Evolutionary conservation across 1,139 yeast genomes (phyloP).

Genomic region (Pichia sp.): DNA sequence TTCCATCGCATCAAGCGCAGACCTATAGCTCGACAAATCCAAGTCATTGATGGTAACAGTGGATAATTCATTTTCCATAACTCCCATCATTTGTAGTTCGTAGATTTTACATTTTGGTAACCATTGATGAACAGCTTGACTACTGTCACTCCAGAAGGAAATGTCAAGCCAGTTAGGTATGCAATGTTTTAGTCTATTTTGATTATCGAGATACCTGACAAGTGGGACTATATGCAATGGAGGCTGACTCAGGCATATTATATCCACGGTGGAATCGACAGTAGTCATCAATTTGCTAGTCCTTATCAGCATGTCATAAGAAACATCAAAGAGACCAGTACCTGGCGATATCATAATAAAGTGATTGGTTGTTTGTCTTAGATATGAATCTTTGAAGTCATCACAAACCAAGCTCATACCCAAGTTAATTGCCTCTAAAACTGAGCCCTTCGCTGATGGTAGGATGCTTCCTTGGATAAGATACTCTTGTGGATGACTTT

Average conservation of each 20-base stretch:
- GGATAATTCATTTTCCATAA: conserved; percentile 83
- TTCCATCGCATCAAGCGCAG: conserved; percentile 48
- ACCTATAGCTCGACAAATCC: conserved; percentile 27
- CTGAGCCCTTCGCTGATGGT: conserved; percentile 86
- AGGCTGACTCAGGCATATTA: conserved; percentile 83
- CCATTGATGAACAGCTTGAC: conserved; percentile 62
- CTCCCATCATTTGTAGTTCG: conserved; percentile 97
- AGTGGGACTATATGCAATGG: conserved; percentile 91
- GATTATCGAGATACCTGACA: conserved; percentile 61
- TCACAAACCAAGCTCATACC: conserved; percentile 78
- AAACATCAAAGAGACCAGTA: conserved; percentile 89
- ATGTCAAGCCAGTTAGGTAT: conserved; percentile 95
- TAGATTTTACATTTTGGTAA: conserved; percentile 89
- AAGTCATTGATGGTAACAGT: conserved; percentile 60
- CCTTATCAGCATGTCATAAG: conserved; percentile 66
- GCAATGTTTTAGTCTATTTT: conserved; percentile 61
- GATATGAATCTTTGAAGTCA: conserved; percentile 78
- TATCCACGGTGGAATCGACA: conserved; percentile 81
- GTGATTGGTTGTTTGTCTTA: conserved; percentile 82
- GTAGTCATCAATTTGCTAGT: conserved; percentile 73
- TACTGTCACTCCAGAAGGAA: conserved; percentile 70
- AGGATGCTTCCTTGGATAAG: conserved; percentile 56
- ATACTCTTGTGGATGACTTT: conserved; percentile 31
- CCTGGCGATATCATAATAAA: conserved; percentile 87
- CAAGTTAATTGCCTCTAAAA: conserved; percentile 80